Evolutionary conservation across 2,329 filamentous ascomycete species (phyloP).

Genomic region (Stachybotrys elegans): DNA sequence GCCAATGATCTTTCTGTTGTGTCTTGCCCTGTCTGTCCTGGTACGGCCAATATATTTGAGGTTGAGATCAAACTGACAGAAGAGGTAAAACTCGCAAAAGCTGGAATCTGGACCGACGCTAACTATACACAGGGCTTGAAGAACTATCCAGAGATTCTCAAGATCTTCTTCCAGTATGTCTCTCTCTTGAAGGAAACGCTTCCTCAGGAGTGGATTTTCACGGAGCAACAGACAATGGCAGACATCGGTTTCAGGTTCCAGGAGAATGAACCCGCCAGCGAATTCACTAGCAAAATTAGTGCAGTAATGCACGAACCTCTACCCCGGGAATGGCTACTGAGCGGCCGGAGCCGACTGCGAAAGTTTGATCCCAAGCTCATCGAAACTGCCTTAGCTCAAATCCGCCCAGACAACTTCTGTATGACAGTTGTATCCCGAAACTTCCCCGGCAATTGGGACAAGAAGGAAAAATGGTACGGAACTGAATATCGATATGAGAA

Average conservation of each 20-base stretch:
- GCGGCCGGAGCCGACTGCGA: constrained; percentile 68
- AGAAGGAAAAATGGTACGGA: constrained; percentile 95
- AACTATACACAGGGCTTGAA: constrained; percentile 52
- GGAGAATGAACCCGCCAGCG: constrained; percentile 84
- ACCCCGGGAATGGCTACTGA: constrained; percentile 82
- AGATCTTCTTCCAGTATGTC: constrained; percentile 87
- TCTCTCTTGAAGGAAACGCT: constrained; percentile 74
- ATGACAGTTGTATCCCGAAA: constrained; percentile 79
- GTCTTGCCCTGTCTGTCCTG: constrained; percentile 69
- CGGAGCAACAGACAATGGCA: constrained; percentile 84
- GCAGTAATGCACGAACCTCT: constrained; percentile 88
- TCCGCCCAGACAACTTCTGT: constrained; percentile 86
- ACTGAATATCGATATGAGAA: constrained; percentile 85
- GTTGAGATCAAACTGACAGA: constrained; percentile 76
- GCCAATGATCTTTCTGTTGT: constrained; percentile 79
- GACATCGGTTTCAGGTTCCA: constrained; percentile 94
- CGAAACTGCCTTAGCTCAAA: constrained; percentile 62
- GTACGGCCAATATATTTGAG: constrained; percentile 71
- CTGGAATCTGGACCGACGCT: not conserved
- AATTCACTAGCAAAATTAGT: constrained; percentile 81
- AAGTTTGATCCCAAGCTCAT: constrained; percentile 79
- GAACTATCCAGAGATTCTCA: constrained; percentile 76
- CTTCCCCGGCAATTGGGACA: constrained; percentile 76
- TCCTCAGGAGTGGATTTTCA: constrained; percentile 88
- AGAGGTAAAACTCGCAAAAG: constrained; percentile 50